Evolutionary conservation across 23 red algal genomes (phyloP), one percentile per base, ranked within the genome.

Genomic region (Gracilaria domingensis): DNA sequence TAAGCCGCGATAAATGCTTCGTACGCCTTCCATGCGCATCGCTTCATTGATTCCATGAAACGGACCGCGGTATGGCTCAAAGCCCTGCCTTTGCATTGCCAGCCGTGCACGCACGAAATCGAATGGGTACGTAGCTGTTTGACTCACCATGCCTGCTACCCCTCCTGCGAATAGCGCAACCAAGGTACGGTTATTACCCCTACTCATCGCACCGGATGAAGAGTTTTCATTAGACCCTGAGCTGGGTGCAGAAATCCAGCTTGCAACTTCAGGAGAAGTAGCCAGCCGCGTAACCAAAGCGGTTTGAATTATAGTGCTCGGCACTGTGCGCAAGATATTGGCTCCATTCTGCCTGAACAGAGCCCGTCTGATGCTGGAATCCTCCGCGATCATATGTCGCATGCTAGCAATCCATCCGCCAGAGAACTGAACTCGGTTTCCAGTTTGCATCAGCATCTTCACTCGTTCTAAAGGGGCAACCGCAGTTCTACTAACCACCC

Each of bases 391-490:
- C 96, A 98, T 98, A 12, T 84, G 55, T 44, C 80, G 80, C 79
- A 91, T 23, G n/a, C 84, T 82, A 33, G 78, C 42, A 36, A 88
- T 61, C 77, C 86, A 75, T 26, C 85, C 84, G 9, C 61, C 66
- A 7, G 84, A 89, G 38, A 65, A 80, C 8, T 73, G 71, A 60
- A 77, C 71, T n/a, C 53, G 49, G 23, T 69, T 59, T 13, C 78
- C 76, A 36, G 88, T 83, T 74, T 91, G 88, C 88, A 91, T 91
- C 40, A 99, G 76, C 60, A 99, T 95, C 65, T 99, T 99, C 12
- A 96, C 45, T 26, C 97, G 85, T n/a, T 99, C 97, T 23, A 99
- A 28, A 14, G 97, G 97, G 2, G 97, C 97, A 20, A 99, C 97
- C 24, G 83, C 66, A 36, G 93, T 96, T 54, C 97, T 73, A 30